Evolutionary conservation across 2,329 filamentous ascomycete genomes (phyloP), one percentile per base, ranked within the genome.

Genomic region (Lecanicillium sp.): DNA sequence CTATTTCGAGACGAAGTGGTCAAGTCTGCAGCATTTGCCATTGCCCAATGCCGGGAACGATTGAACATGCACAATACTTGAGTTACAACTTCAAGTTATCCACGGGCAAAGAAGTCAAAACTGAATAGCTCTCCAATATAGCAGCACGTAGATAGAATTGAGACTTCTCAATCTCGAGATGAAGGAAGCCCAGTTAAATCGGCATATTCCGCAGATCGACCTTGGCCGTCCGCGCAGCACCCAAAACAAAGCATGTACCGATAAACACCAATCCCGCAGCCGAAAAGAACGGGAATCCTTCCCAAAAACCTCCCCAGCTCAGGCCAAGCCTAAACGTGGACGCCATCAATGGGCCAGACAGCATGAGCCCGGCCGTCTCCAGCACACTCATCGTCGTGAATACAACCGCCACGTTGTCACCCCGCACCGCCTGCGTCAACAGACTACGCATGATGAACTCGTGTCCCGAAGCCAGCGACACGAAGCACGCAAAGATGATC

Each of bases 391-490:
- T 37, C 14, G 39, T 48, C 8, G 47, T 44, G 26, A 32, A 49
- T 11, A 49, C 24, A 10, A 33, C 32, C 12, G 6, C 40, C 3
- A 29, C 35, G n/a, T 39, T 44, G 19, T 41, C 29, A 3, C 32
- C 21, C 6, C 20, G 29, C 8, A 32, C 45, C 4, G n/a, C 15
- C 17, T 42, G 40, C 8, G 40, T 15, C 15, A 49, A 40, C 33
- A 49, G 20, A 12, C 47, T 40, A 8, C 40, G 47, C 39, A 49
- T 44, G 27, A 39, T 26, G 17, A 20, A 30, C 15, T 49, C 41
- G 20, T 44, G 20, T 3, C 47, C 47, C 14, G 20, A 19, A 15
- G 26, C 19, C 6, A 44, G 20, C 19, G 33, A 24, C 5, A 14
- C 21, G 32, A 39, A 20, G 47, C 12, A 4, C 10, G 44, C 7